These are phyloP conservation scores for Neurospora tetraspora DNA, from an alignment of 495 filamentous ascomycete genomes.

Conservation along the genomic window DNA sequence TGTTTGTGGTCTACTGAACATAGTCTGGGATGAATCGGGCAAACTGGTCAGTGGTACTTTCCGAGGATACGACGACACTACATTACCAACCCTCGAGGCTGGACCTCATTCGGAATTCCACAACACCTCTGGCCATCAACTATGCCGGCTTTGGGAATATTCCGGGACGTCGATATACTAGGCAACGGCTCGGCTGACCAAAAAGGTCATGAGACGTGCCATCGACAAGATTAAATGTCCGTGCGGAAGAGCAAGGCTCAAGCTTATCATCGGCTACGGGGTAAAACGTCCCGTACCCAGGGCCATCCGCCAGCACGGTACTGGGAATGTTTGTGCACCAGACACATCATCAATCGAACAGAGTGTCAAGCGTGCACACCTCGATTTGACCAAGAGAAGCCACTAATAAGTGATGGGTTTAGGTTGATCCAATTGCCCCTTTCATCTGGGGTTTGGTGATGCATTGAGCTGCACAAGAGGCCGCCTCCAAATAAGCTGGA, in stretches of 20 bases:
- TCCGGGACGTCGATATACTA: neutral
- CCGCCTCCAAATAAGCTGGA: neutral
- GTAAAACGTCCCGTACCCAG: neutral
- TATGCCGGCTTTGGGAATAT: neutral
- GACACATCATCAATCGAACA: neutral
- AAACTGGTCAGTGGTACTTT: neutral
- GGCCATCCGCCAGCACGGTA: neutral
- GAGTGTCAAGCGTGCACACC: neutral
- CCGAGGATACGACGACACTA: neutral
- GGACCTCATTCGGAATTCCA: neutral
- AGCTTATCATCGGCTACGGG: neutral
- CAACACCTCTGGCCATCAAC: neutral
- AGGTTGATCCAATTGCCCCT: neutral
- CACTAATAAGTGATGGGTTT: neutral
- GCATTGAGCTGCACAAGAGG: neutral
- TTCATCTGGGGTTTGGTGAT: neutral
- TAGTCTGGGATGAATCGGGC: neutral
- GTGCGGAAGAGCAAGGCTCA: neutral
- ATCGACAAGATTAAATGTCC: neutral
- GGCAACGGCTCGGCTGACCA: neutral
- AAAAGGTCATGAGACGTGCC: neutral
- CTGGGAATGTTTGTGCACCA: neutral
- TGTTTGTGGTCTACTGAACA: neutral
- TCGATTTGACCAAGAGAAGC: neutral
- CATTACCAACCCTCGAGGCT: neutral